Conservation (phyloP, 2,329 filamentous ascomycete species). For the Monilinia vaccinii-corymbosi region DNA sequence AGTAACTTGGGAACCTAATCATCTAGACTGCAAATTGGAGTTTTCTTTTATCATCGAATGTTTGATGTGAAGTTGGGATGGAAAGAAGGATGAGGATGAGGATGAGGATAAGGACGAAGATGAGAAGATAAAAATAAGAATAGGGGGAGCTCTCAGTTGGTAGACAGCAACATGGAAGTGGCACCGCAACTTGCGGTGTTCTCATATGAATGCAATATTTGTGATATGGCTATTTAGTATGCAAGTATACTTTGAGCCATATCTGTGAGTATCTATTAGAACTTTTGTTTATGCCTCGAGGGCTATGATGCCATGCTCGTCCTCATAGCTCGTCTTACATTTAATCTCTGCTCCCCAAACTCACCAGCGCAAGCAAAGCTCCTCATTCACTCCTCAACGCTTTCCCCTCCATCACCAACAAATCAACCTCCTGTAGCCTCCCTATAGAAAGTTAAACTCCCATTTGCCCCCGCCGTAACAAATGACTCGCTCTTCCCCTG, state of each 20-base stretch:
- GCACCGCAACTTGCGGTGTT: neutral
- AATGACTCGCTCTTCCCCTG: conserved; percentile 55
- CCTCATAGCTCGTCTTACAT: neutral
- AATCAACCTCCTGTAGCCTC: conserved; percentile 59
- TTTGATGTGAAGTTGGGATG: no score
- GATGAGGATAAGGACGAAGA: no score
- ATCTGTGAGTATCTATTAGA: neutral
- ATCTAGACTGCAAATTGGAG: no score
- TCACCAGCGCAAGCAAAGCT: neutral
- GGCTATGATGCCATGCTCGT: neutral
- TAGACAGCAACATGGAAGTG: neutral
- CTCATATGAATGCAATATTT: neutral
- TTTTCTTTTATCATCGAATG: no score
- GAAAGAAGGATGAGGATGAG: no score
- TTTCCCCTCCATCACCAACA: neutral
- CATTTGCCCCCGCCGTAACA: conserved; percentile 67
- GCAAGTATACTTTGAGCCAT: neutral
- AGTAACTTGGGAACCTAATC: no score
- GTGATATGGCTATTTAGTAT: neutral
- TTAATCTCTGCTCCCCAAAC: no score
- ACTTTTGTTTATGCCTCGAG: neutral
- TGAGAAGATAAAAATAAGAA: no score
- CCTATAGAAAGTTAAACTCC: conserved; percentile 71
- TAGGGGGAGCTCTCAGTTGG: no score
- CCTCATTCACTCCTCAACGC: neutral